A percentile compares a stretch with the other conserved stretches of the same genome.
Conservation (phyloP, 129 eudicot genomes). For the Gnaphalium uliginosum region DNA sequence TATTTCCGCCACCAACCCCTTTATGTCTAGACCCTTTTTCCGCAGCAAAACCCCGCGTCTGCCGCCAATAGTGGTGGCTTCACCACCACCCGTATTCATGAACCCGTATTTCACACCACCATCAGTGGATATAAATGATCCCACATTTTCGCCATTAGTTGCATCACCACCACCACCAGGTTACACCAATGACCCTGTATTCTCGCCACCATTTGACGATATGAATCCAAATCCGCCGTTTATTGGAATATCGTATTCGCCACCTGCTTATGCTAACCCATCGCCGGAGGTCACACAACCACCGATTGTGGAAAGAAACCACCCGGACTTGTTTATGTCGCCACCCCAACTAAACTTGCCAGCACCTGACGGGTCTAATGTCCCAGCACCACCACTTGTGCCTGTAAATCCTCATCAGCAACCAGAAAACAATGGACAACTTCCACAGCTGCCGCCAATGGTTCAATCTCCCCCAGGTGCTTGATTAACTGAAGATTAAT, state of each 20-base stretch:
- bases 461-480: constrained; percentile 10
- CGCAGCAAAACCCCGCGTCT: constrained; percentile 23
- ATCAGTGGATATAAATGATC: constrained; percentile 8
- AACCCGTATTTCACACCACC: constrained; percentile 26
- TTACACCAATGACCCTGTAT: background rate
- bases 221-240: constrained; percentile 2
- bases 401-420: constrained; percentile 16
- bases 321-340: constrained; percentile 12
- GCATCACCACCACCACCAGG: constrained; percentile 38
- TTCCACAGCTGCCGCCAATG: constrained; percentile 11
- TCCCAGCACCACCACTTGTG: constrained; percentile 34
- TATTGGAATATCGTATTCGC: constrained; percentile 12
- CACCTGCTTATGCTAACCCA: background rate
- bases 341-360: constrained; percentile 12
- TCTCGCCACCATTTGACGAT: background rate
- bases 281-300: constrained; percentile 8
- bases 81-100: constrained; percentile 21
- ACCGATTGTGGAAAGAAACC: constrained; percentile 9
- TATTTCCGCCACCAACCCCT: constrained; percentile 32
- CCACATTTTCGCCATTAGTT: constrained; percentile 29
- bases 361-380: background rate
- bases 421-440: background rate
- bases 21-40: constrained; percentile 16
- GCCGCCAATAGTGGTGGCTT: constrained; percentile 3
- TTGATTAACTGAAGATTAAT: too few species aligned